Evolutionary conservation across 768 basidiomycete genomes (phyloP), one percentile per base, ranked within the genome.

Genomic region (Mycena indigotica): DNA sequence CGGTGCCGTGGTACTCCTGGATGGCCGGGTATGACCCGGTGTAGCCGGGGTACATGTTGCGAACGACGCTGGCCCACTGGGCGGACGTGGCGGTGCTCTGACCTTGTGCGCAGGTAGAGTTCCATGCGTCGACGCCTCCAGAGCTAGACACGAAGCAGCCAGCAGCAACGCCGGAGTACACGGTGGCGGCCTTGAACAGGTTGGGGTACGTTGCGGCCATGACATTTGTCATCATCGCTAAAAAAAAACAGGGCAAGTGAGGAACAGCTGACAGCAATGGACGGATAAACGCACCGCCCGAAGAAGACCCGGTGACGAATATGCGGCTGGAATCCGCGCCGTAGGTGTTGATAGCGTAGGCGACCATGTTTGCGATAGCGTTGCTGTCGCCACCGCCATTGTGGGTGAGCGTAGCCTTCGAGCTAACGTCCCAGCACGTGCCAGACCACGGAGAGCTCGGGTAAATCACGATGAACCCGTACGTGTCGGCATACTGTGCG

Each of bases 141-240:
- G 28, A 39, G 52, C 8, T 48, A 32, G 60, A 57, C 10, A 61
- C 21, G 68, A 84, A 84, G 71, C 83, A 84, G 5, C 74, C 82
- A 57, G 76, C 82, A 13, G 83, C 76, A 30, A 84, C 83, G 50
- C 83, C 82, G 35, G 82, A 79, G 66, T 77, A 80, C n/a, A 74
- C 77, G 28, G 77, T 60, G 25, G 78, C 81, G 16, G 80, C 84
- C 38, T 62, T 57, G 72, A 83, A 81, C 41, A 85, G 65, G 54
- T 84, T 79, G 13, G 83, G 83, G 70, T 84, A 83, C 13, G 80
- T 77, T 29, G 80, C 83, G 48, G 72, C 70, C 39, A 84, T 71
- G 24, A 84, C 82, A 62, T 79, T 81, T 54, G 83, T 84, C 83
- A 84, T 84, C 84, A 84, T 85, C 1, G 76, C 78, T 66, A 25